Evolutionary conservation across 495 filamentous ascomycete species (phyloP).

Genomic region (Penicillium longicatenatum): DNA sequence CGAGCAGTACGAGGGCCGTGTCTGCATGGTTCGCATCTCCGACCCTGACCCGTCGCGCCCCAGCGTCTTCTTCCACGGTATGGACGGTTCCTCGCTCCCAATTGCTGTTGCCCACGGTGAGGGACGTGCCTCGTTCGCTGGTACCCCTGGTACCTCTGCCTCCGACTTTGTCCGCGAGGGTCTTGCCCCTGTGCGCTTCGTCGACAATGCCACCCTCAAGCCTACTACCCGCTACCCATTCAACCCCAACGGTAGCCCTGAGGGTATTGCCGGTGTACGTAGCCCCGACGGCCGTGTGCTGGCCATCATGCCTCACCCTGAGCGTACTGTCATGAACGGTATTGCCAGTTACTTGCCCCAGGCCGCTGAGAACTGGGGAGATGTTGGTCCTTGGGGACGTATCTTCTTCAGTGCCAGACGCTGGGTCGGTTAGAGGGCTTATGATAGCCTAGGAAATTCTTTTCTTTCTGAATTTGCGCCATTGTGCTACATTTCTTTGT

Average conservation of each 20-base stretch:
- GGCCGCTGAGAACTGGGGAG: constrained; percentile 71
- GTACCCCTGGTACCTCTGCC: constrained; percentile 36
- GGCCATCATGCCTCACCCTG: constrained; percentile 96
- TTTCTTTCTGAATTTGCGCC: constrained; percentile 6
- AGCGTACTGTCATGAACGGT: constrained; percentile 84
- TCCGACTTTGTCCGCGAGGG: constrained; percentile 59
- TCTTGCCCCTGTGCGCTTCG: constrained; percentile 74
- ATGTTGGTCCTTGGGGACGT: constrained; percentile 84
- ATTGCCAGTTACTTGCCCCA: constrained; percentile 75
- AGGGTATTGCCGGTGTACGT: constrained; percentile 81
- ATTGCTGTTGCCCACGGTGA: constrained; percentile 93
- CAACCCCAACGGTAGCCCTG: constrained; percentile 91
- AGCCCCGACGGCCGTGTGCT: constrained; percentile 82
- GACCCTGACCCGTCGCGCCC: constrained; percentile 58
- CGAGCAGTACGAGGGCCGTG: constrained; percentile 91
- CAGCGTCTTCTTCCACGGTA: constrained; percentile 91
- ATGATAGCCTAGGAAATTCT: background rate
- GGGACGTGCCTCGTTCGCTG: constrained; percentile 77
- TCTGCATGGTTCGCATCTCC: constrained; percentile 81
- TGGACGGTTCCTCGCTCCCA: constrained; percentile 80
- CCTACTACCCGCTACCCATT: constrained; percentile 83
- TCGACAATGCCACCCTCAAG: constrained; percentile 71
- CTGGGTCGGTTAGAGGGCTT: constrained; percentile 72
- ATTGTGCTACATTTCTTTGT: constrained; percentile 13
- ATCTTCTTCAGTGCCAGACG: constrained; percentile 78